Evolutionary conservation across 2,329 filamentous ascomycete genomes (phyloP).

Genomic region (Dryadomyces quercivorus): DNA sequence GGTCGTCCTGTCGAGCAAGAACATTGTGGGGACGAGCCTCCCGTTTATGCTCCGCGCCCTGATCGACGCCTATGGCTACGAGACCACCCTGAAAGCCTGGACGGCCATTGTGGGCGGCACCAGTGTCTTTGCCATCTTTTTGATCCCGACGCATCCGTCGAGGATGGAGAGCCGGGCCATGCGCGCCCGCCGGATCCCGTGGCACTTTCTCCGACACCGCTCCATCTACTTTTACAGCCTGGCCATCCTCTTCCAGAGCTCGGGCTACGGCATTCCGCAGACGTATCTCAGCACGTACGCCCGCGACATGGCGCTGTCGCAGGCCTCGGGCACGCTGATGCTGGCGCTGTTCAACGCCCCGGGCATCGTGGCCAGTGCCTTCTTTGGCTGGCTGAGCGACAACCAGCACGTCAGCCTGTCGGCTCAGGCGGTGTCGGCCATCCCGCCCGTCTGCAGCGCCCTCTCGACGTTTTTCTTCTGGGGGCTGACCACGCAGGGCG

Average conservation of each 20-base stretch:
- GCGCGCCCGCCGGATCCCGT: not conserved
- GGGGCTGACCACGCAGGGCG: not conserved
- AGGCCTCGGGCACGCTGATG: conserved; percentile 1
- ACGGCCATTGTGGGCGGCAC: not conserved
- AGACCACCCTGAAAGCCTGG: conserved; percentile 9
- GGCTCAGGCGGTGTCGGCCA: not conserved
- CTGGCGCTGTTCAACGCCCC: conserved; percentile 2
- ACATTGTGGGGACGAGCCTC: conserved; percentile 2
- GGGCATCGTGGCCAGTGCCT: conserved; percentile 1
- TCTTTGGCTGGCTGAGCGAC: conserved; percentile 5
- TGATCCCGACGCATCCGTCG: not conserved
- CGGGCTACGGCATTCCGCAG: conserved; percentile 3
- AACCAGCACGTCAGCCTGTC: not conserved
- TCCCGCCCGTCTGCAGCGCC: not conserved
- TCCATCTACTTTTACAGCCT: conserved; percentile 3
- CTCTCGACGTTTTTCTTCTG: conserved; percentile 3
- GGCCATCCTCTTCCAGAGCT: conserved; percentile 3
- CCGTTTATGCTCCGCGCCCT: conserved; percentile 1
- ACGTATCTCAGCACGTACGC: conserved; percentile 3
- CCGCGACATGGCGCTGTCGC: not conserved
- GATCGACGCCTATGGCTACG: conserved; percentile 1
- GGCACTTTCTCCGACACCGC: conserved; percentile 1
- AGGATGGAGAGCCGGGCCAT: not conserved
- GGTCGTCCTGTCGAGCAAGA: not conserved
- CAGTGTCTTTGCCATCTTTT: not conserved